Evolutionary conservation across 2,329 filamentous ascomycete species (phyloP).

Genomic region (Neonectria hederae): DNA sequence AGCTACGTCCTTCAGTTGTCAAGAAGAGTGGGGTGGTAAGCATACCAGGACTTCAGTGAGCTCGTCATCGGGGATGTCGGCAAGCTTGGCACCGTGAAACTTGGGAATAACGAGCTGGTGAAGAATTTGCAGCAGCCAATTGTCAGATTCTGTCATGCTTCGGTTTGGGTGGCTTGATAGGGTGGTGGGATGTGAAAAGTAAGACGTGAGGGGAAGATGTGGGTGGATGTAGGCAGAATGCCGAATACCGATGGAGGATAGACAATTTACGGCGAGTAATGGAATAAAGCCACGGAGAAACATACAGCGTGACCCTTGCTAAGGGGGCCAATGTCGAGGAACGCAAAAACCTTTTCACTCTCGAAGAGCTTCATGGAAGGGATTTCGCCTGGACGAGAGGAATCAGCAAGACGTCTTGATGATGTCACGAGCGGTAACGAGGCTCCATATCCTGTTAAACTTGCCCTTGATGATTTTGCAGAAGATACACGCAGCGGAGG

Average conservation of each 20-base stretch:
- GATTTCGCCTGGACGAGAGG: constrained; percentile 77
- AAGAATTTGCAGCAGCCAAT: background rate
- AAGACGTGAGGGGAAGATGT: constrained; percentile 9
- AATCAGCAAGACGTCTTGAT: constrained; percentile 24
- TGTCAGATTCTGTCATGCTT: constrained; percentile 13
- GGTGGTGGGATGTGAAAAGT: background rate
- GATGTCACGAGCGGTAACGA: constrained; percentile 7
- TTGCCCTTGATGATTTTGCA: constrained; percentile 96
- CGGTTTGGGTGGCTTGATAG: background rate
- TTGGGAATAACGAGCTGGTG: constrained; percentile 93
- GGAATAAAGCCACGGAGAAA: constrained; percentile 21
- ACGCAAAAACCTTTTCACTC: constrained; percentile 91
- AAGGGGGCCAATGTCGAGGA: constrained; percentile 94
- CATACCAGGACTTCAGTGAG: constrained; percentile 82
- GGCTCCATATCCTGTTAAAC: constrained; percentile 17
- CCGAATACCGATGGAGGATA: background rate
- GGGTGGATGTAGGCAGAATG: background rate
- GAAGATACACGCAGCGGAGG: constrained; percentile 77
- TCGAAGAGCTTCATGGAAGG: constrained; percentile 97
- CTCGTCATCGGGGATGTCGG: constrained; percentile 91
- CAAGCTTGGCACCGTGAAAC: constrained; percentile 88
- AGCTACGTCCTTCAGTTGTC: background rate
- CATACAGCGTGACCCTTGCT: constrained; percentile 88
- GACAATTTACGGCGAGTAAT: background rate
- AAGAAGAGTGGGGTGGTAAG: background rate